A percentile compares a stretch with the other conserved stretches of the same genome.
Conservation (phyloP, 345 rosid species). For the Luvunga scandens region DNA sequence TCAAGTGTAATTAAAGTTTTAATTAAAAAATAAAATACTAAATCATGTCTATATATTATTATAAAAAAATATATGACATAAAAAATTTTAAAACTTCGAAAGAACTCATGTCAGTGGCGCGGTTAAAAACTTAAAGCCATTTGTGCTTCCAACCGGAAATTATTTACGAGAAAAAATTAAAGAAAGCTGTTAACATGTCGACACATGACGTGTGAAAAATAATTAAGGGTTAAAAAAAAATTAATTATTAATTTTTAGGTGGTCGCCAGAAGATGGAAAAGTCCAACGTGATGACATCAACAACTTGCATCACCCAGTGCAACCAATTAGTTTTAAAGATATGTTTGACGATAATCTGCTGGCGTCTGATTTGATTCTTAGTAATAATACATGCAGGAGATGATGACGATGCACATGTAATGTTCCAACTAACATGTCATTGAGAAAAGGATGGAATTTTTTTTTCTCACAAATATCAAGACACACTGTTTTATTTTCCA, state of each 20-base stretch:
- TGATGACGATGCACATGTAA: neutral
- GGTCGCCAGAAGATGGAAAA: neutral
- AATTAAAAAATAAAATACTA: too few species aligned
- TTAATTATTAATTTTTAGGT: neutral
- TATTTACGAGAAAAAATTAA: neutral
- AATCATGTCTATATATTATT: too few species aligned
- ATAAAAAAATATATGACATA: too few species aligned
- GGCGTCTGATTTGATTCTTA: neutral
- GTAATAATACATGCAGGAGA: neutral
- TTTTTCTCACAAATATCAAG: neutral
- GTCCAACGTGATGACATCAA: neutral
- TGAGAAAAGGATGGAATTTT: neutral
- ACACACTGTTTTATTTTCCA: neutral
- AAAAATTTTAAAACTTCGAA: too few species aligned
- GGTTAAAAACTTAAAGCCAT: too few species aligned
- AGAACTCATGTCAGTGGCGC: too few species aligned
- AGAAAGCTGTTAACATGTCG: neutral
- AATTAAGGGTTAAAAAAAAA: neutral
- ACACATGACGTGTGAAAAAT: neutral
- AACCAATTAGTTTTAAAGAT: neutral
- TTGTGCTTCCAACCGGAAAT: neutral
- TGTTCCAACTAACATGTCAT: neutral
- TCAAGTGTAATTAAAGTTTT: too few species aligned
- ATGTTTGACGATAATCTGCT: neutral
- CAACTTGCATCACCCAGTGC: neutral